phyloP scores from a whole-genome alignment of 345 rosid genomes.

The Barbarea vulgaris region DNA sequence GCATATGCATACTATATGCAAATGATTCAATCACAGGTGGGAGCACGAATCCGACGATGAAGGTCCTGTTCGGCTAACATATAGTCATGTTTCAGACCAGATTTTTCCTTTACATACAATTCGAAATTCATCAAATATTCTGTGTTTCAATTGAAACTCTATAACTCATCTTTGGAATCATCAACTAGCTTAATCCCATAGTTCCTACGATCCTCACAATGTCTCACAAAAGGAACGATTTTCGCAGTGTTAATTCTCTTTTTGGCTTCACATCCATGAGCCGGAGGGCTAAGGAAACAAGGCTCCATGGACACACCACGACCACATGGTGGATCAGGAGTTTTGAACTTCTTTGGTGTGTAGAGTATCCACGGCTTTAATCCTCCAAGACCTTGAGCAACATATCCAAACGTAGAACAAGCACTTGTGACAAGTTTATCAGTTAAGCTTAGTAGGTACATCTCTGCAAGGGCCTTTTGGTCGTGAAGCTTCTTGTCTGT shows the following conservation, averaged over 20 bases:
- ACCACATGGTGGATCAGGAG: conserved; percentile 46
- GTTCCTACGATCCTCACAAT: conserved; percentile 44
- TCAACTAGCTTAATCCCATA: conserved; percentile 46
- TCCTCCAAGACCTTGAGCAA: conserved; percentile 59
- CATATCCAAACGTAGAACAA: conserved; percentile 64
- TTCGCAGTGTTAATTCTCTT: conserved; percentile 8
- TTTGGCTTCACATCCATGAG: conserved; percentile 36
- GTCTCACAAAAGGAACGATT: conserved; percentile 41
- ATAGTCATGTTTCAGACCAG: neutral
- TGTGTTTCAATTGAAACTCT: conserved; percentile 12
- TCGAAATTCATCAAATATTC: neutral
- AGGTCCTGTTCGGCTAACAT: neutral
- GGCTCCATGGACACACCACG: conserved; percentile 45
- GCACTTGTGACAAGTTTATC: conserved; percentile 57
- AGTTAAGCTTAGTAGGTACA: conserved; percentile 56
- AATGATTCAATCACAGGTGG: neutral
- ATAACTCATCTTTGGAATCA: conserved; percentile 27
- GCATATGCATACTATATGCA: neutral
- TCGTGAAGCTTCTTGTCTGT: conserved; percentile 48
- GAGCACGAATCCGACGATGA: neutral
- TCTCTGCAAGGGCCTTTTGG: conserved; percentile 61
- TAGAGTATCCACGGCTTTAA: conserved; percentile 43
- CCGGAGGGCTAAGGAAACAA: conserved; percentile 45
- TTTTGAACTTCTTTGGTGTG: conserved; percentile 6
- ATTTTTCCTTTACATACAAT: neutral